Evolutionary conservation across 2,329 filamentous ascomycete species (phyloP), one percentile per base, ranked within the genome.

Genomic region (Herpotrichia juniperi): DNA sequence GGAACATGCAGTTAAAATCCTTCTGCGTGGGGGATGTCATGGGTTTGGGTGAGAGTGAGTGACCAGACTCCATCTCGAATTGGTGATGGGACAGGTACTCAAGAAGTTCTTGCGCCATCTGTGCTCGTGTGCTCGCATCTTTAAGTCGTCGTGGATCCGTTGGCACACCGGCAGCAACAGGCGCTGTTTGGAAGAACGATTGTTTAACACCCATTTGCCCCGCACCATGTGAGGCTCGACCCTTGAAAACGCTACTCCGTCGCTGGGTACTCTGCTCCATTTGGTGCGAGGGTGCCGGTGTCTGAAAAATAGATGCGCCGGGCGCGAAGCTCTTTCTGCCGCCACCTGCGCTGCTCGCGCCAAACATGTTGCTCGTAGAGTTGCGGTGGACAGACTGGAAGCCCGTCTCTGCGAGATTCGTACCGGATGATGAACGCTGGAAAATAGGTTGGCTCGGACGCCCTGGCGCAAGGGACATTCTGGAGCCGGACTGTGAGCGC

Each of bases 21-120:
- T 99, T 99, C 64, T 97, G 93, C 1, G 93, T 99, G 0, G 94
- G 96, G 37, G 91, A 96, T 66, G 91, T 93, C 70, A 96, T 87
- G 6, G 91, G 90, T 65, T 97, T 97, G 58, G 90, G 88, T 1
- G 91, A 90, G n/a, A 99, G 80, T 1, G 87, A 88, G 72, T 97
- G 90, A 76, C 96, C 97, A 87, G 96, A 96, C 63, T 97, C 93
- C 83, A 97, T 87, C 75, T 99, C 94, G 67, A 97, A 99, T 69
- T 97, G 96, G 73, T 97, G 88, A 51, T 93, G 87, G 0, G 91
- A 87, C 69, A 99, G 83, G 70, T 96, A 99, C 61, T 99, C 94
- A 60, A 96, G 78, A 49, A 99, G 77, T 67, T 99, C 93, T 63
- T 94, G 89, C 7, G 89, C 91, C 73, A 99, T 93, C 50, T 88